Evolutionary conservation across 176 grass and related monocot genomes (phyloP).

Genomic region (Triticum timopheevii): DNA sequence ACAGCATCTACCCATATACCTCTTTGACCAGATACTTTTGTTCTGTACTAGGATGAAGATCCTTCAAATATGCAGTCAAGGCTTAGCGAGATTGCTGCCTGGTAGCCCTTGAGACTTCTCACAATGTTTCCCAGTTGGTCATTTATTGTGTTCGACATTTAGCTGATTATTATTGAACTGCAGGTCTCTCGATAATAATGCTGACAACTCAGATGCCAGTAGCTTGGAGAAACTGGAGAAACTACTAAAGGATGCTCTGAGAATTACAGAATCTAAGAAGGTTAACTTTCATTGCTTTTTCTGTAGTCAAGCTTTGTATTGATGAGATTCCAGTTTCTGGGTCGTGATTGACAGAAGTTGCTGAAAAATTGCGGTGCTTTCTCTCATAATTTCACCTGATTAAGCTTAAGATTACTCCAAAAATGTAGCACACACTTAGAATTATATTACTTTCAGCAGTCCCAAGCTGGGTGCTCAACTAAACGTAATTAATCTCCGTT

Average conservation of each 20-base stretch:
- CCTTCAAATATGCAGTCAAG: slow-evolving; percentile 31
- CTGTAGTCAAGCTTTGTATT: neutral
- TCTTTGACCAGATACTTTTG: slow-evolving; percentile 22
- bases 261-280: slow-evolving; percentile 47
- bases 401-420: neutral
- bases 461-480: neutral
- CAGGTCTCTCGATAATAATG: slow-evolving; percentile 45
- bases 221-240: slow-evolving; percentile 53
- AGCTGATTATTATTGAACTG: slow-evolving; percentile 22
- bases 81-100: slow-evolving; percentile 39
- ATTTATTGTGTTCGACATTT: neutral
- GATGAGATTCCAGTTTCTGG: neutral
- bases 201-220: slow-evolving; percentile 39
- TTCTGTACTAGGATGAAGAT: slow-evolving; percentile 26
- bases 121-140: neutral
- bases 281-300: slow-evolving; percentile 10
- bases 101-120: slow-evolving; percentile 35
- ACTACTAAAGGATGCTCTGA: slow-evolving; percentile 49
- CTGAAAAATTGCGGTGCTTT: neutral
- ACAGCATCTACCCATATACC: neutral
- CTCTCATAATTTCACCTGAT: neutral
- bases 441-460: neutral
- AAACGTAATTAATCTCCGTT: neutral
- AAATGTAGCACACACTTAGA: neutral
- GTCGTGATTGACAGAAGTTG: neutral